Conservation (phyloP, 1,284 basidiomycete genomes). For the Ceratobasidium sp. region DNA sequence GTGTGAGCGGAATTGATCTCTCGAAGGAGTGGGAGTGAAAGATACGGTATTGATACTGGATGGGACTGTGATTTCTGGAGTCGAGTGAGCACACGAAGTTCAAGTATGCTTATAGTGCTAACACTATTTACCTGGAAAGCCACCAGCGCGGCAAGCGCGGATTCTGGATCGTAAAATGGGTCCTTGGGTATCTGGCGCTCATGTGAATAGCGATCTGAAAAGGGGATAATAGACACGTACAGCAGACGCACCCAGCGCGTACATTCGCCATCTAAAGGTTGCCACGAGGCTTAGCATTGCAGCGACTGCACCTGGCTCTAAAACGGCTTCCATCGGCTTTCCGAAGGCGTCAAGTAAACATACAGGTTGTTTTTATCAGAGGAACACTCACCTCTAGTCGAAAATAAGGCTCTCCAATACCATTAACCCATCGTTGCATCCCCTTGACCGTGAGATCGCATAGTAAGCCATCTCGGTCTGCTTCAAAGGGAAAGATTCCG, state of each 20-base stretch:
- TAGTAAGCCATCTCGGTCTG: slow-evolving; percentile 68
- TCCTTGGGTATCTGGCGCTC: slow-evolving; percentile 70
- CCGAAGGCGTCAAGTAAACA: slow-evolving; percentile 32
- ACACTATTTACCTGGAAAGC: slow-evolving; percentile 39
- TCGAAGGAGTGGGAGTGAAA: slow-evolving; percentile 56
- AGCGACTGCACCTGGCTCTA: slow-evolving; percentile 74
- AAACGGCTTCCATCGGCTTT: slow-evolving; percentile 73
- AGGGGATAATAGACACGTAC: neutral
- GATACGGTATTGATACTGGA: slow-evolving; percentile 15
- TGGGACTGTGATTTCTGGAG: slow-evolving; percentile 29
- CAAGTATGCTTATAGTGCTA: neutral
- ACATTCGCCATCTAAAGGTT: slow-evolving; percentile 72
- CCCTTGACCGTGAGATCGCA: slow-evolving; percentile 78
- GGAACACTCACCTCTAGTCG: slow-evolving; percentile 65
- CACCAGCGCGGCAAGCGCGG: slow-evolving; percentile 61
- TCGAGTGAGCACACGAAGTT: neutral
- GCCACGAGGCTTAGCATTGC: slow-evolving; percentile 74
- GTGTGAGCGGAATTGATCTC: slow-evolving; percentile 63
- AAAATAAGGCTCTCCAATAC: slow-evolving; percentile 69
- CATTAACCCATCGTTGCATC: slow-evolving; percentile 70
- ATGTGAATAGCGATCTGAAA: neutral
- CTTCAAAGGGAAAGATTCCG: slow-evolving; percentile 64
- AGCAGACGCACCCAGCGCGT: slow-evolving; percentile 57
- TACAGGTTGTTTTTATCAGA: neutral
- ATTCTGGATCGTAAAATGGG: slow-evolving; percentile 73